phyloP scores from a whole-genome alignment of 2,329 filamentous ascomycete species.

The Trichoderma guizhouense region DNA sequence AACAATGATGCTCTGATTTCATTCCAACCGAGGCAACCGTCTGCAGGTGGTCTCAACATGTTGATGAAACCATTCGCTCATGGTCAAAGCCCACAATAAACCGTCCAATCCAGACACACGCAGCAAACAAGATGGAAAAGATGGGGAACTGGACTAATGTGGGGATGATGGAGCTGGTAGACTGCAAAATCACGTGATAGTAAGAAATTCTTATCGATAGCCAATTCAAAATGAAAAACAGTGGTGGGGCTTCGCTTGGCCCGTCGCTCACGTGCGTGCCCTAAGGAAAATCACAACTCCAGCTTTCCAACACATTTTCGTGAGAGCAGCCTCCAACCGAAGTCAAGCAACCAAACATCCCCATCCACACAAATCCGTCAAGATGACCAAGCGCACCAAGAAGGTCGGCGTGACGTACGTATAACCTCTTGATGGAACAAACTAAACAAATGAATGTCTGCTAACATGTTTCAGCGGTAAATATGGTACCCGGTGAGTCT shows the following conservation, averaged over 20 bases:
- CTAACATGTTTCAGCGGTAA: slow-evolving; percentile 56
- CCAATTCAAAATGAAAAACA: background rate
- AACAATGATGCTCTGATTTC: background rate
- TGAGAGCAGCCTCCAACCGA: slow-evolving; percentile 29
- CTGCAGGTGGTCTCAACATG: background rate
- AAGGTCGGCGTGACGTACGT: slow-evolving; percentile 89
- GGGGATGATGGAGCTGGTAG: background rate
- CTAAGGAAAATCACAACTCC: slow-evolving; percentile 42
- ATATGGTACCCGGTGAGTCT: slow-evolving; percentile 88
- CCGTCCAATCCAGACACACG: background rate
- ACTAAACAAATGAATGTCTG: slow-evolving; percentile 19
- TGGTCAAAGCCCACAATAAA: background rate
- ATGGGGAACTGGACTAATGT: background rate
- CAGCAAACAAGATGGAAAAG: background rate
- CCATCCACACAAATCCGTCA: slow-evolving; percentile 48
- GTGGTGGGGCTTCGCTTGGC: slow-evolving; percentile 24
- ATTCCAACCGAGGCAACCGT: background rate
- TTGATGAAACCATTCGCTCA: background rate
- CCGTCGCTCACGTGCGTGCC: slow-evolving; percentile 39
- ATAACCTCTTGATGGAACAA: slow-evolving; percentile 17
- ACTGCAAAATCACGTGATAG: background rate
- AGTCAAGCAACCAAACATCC: slow-evolving; percentile 32
- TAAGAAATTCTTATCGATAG: background rate
- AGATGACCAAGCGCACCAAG: slow-evolving; percentile 93
- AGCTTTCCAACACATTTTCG: slow-evolving; percentile 34